Evolutionary conservation across 176 grass and related monocot genomes (phyloP).

Genomic region (Rhipidocladum racemiflorum): DNA sequence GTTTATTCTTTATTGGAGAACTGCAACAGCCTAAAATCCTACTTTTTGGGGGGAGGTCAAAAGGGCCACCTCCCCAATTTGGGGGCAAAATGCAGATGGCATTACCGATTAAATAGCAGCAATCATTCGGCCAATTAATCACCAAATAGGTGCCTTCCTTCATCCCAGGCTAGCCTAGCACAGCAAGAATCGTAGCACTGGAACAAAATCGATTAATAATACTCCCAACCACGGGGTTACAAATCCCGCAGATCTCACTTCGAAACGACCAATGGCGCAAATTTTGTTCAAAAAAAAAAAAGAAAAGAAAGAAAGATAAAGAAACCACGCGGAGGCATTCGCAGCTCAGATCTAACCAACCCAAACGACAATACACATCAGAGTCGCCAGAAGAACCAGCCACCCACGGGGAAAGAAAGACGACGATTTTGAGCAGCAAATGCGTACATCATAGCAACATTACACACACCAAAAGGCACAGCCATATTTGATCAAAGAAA

Average conservation of each 20-base stretch:
- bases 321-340: not conserved
- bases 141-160: not conserved
- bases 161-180: not conserved
- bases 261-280: not conserved
- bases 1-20: not conserved
- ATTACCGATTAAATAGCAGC: conserved; percentile 4
- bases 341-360: conserved; percentile 5
- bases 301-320: no score
- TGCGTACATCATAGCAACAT: not conserved
- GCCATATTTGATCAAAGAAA: not conserved
- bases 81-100: not conserved
- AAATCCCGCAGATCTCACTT: conserved; percentile 21
- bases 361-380: not conserved
- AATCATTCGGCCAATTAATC: not conserved
- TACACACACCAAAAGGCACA: not conserved
- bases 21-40: not conserved
- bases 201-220: not conserved
- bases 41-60: not conserved
- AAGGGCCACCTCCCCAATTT: not conserved
- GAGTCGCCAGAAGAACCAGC: not conserved
- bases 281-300: not conserved
- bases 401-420: not conserved
- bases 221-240: not conserved
- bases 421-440: not conserved
- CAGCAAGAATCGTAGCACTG: not conserved